Conservation (phyloP, 495 filamentous ascomycete species). For the Oleoguttula mirabilis region DNA sequence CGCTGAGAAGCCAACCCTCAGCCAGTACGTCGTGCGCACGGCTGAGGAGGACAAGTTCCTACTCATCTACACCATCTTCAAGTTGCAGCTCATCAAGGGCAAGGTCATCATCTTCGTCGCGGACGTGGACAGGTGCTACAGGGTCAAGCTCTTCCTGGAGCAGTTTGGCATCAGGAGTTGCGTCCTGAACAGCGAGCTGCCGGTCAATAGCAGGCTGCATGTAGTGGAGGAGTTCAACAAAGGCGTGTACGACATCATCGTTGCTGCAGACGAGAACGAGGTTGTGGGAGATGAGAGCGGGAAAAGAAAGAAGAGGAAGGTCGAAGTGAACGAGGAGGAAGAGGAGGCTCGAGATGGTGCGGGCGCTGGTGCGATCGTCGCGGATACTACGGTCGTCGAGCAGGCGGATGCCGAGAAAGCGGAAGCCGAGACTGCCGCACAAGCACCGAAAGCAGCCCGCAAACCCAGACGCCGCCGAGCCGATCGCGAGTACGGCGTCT, state of each 20-base stretch:
- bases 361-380: conserved; percentile 5
- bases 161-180: conserved; percentile 92
- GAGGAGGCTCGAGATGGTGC: conserved; percentile 15
- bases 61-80: conserved; percentile 85
- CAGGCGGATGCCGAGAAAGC: conserved; percentile 7
- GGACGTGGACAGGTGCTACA: conserved; percentile 86
- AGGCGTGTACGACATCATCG: conserved; percentile 90
- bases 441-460: neutral
- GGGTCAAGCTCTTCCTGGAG: conserved; percentile 89
- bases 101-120: conserved; percentile 90
- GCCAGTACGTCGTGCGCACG: conserved; percentile 80
- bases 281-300: conserved; percentile 50
- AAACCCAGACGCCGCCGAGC: conserved; percentile 52
- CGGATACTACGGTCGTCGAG: conserved; percentile 5
- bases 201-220: conserved; percentile 83
- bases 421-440: conserved; percentile 10
- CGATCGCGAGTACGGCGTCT: conserved; percentile 82
- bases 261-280: conserved; percentile 89
- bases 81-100: conserved; percentile 85
- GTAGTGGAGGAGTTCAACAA: conserved; percentile 96
- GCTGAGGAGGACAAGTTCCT: conserved; percentile 96
- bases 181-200: conserved; percentile 88
- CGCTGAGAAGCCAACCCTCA: conserved; percentile 55
- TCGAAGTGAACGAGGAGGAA: conserved; percentile 10
- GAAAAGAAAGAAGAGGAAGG: conserved; percentile 28